Conservation (phyloP, 2,329 filamentous ascomycete genomes). For the Phyllachora maydis region DNA sequence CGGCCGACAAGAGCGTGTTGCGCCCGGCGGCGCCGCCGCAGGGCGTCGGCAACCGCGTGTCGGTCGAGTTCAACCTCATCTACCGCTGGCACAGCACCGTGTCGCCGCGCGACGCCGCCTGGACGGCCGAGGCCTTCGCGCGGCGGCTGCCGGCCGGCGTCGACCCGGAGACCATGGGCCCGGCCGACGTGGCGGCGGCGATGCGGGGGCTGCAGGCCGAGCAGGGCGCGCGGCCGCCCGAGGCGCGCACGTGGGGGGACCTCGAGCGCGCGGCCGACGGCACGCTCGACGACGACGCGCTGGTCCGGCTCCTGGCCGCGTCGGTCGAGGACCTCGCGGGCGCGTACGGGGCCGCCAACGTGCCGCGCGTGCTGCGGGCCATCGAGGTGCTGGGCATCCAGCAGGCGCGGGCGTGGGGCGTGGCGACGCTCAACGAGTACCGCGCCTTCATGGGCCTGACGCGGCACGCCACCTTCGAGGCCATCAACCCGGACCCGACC, state of each 20-base stretch:
- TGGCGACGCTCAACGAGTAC: slow-evolving; percentile 69
- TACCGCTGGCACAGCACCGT: slow-evolving; percentile 80
- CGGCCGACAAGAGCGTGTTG: slow-evolving; percentile 31
- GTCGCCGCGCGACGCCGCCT: slow-evolving; percentile 53
- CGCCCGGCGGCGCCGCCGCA: slow-evolving; percentile 41
- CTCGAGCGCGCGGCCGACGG: slow-evolving; percentile 46
- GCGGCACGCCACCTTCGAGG: slow-evolving; percentile 57
- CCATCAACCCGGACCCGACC: slow-evolving; percentile 60
- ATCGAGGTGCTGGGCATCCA: slow-evolving; percentile 68
- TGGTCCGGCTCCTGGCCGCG: slow-evolving; percentile 46
- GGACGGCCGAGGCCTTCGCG: slow-evolving; percentile 50
- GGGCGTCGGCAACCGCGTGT: slow-evolving; percentile 65
- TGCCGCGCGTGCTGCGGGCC: slow-evolving; percentile 51
- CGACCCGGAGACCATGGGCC: slow-evolving; percentile 35
- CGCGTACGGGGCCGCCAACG: slow-evolving; percentile 53
- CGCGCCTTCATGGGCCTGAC: slow-evolving; percentile 63
- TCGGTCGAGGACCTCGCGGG: slow-evolving; percentile 61
- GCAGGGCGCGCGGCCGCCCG: slow-evolving; percentile 44
- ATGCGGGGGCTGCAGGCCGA: background rate
- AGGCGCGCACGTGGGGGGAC: slow-evolving; percentile 44
- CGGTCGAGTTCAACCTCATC: slow-evolving; percentile 73
- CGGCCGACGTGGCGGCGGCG: slow-evolving; percentile 22
- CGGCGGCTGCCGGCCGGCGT: slow-evolving; percentile 29
- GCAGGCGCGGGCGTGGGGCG: slow-evolving; percentile 56
- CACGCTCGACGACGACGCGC: slow-evolving; percentile 53